Evolutionary conservation across 1,139 yeast species (phyloP).

Genomic region (Nakaseomyces uthaithaninus): DNA sequence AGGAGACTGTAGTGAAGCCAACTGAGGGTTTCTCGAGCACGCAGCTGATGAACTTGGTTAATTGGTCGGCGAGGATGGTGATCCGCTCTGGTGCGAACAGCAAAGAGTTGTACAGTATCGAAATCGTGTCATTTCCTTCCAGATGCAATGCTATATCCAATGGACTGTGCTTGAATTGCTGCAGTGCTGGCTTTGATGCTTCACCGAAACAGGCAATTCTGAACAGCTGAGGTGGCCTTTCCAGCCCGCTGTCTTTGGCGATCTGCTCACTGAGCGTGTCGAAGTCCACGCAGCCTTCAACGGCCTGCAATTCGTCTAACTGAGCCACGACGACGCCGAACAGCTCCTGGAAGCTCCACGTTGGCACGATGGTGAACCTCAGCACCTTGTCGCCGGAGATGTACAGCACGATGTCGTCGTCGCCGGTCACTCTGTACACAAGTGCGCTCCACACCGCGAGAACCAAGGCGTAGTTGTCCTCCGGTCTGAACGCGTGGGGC

Average conservation of each 20-base stretch:
- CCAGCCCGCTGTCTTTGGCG: slow-evolving; percentile 43
- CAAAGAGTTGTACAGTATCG: slow-evolving; percentile 55
- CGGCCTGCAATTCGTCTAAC: slow-evolving; percentile 35
- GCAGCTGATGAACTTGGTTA: slow-evolving; percentile 43
- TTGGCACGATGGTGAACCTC: slow-evolving; percentile 50
- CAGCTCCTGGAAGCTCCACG: slow-evolving; percentile 47
- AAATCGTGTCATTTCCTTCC: slow-evolving; percentile 13
- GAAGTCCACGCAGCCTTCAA: slow-evolving; percentile 41
- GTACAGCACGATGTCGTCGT: slow-evolving; percentile 84
- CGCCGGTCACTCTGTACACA: slow-evolving; percentile 79
- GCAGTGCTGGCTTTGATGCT: slow-evolving; percentile 16
- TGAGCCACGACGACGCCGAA: slow-evolving; percentile 16
- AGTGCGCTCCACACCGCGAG: slow-evolving; percentile 67
- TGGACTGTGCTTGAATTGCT: slow-evolving; percentile 23
- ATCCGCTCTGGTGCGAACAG: slow-evolving; percentile 68
- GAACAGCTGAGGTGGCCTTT: slow-evolving; percentile 56
- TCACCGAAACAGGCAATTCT: slow-evolving; percentile 23
- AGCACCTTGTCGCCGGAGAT: slow-evolving; percentile 50
- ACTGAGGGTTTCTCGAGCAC: slow-evolving; percentile 35
- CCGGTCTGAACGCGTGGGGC: slow-evolving; percentile 15
- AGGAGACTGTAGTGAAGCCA: slow-evolving; percentile 52
- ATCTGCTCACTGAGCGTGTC: slow-evolving; percentile 49
- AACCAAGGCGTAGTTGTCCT: slow-evolving; percentile 42
- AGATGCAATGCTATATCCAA: slow-evolving; percentile 26
- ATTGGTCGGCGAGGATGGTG: slow-evolving; percentile 62